A percentile compares a stretch with the other conserved stretches of the same genome.
phyloP scores from a whole-genome alignment of 2,329 filamentous ascomycete species.

The Westerdykella ornata region DNA sequence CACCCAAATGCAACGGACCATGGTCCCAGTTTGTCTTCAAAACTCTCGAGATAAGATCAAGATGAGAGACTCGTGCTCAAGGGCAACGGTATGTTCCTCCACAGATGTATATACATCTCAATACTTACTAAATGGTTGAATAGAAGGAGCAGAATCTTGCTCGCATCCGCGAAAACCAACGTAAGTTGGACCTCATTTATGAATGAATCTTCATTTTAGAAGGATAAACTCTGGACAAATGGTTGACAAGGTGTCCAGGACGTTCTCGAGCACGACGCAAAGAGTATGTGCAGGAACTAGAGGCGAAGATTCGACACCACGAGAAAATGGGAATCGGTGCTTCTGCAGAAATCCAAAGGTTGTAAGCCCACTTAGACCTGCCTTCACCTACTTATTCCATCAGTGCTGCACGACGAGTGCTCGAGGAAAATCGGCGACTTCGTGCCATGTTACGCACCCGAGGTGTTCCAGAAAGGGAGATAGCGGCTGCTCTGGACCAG shows the following conservation, averaged over 20 bases:
- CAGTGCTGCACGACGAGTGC: slow-evolving; percentile 58
- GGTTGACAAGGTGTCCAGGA: slow-evolving; percentile 27
- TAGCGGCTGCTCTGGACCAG: slow-evolving; percentile 35
- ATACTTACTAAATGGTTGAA: slow-evolving; percentile 4
- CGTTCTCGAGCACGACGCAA: slow-evolving; percentile 67
- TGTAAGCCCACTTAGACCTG: too few relatives aligned
- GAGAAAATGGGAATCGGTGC: slow-evolving; percentile 62
- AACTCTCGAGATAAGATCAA: too few relatives aligned
- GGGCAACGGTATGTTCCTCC: slow-evolving; percentile 14
- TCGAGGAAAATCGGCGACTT: slow-evolving; percentile 62
- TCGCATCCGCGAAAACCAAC: slow-evolving; percentile 69
- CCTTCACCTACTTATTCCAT: too few relatives aligned
- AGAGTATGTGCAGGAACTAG: slow-evolving; percentile 65
- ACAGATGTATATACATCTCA: slow-evolving; percentile 4
- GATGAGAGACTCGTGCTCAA: too few relatives aligned
- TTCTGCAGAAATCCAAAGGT: slow-evolving; percentile 60
- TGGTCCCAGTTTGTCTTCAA: too few relatives aligned
- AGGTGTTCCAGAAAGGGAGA: slow-evolving; percentile 52
- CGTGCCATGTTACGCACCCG: slow-evolving; percentile 52
- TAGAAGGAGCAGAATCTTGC: slow-evolving; percentile 42
- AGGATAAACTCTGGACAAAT: too few relatives aligned
- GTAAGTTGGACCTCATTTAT: slow-evolving; percentile 14
- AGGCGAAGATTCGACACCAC: slow-evolving; percentile 56
- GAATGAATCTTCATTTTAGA: not conserved
- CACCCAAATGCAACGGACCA: too few relatives aligned